Conservation (phyloP, 1,139 yeast species). For the Candida labiduridarum region DNA sequence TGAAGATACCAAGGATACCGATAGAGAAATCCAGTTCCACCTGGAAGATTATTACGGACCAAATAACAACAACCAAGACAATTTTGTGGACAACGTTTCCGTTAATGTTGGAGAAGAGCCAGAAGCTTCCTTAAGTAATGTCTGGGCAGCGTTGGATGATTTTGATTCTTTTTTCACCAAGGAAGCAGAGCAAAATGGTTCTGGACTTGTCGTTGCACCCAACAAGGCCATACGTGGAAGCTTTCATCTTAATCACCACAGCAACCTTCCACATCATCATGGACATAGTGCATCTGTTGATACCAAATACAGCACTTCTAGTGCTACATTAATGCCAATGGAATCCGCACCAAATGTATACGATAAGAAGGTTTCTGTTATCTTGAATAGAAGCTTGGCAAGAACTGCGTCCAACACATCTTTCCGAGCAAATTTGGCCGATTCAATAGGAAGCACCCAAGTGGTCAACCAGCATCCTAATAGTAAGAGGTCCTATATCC, state of each 20-base stretch:
- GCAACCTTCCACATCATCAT: conserved; percentile 27
- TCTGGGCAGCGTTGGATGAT: conserved; percentile 96
- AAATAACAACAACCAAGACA: conserved; percentile 29
- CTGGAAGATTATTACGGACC: conserved; percentile 66
- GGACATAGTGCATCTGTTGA: conserved; percentile 54
- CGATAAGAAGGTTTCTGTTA: conserved; percentile 77
- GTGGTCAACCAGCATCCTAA: conserved; percentile 21
- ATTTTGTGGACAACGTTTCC: conserved; percentile 36
- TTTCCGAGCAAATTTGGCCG: conserved; percentile 73
- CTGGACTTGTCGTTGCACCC: conserved; percentile 10
- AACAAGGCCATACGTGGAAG: conserved; percentile 9
- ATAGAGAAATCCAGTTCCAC: conserved; percentile 59
- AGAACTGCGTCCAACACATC: conserved; percentile 76
- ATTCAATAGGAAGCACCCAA: conserved; percentile 43
- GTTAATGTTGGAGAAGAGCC: conserved; percentile 58
- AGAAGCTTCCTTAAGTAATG: conserved; percentile 81
- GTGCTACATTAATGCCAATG: conserved; percentile 48
- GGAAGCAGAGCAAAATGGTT: conserved; percentile 43
- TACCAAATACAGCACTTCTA: conserved; percentile 37
- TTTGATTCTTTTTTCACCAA: conserved; percentile 90
- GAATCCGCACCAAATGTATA: conserved; percentile 80
- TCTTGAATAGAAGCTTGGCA: conserved; percentile 73
- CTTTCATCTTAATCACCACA: conserved; percentile 5
- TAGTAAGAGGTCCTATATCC: conserved; percentile 42
- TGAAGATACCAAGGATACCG: conserved; percentile 23